Base-by-base conservation (phyloP, 2,329 filamentous ascomycete species). In the Fusarium floridanum region DNA sequence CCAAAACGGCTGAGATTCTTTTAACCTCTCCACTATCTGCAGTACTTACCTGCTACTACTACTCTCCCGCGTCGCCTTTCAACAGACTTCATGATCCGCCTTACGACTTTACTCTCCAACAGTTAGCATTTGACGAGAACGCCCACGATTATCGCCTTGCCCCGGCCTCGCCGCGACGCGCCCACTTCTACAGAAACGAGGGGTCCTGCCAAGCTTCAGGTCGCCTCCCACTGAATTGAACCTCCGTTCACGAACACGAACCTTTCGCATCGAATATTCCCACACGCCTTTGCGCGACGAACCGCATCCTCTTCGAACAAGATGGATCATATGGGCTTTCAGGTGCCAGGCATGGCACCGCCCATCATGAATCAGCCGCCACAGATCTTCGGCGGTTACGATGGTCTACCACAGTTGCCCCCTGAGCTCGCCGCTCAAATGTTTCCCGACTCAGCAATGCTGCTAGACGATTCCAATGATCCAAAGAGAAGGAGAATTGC, bases 401-500 rank as follows among this genome's bases (percentile, higher is more conserved):
- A 93, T 79, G 89, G 89, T 57, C 84, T 93, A 66, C 83, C 85
- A 64, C 85, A 90, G 64, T 84, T 89, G 65, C 87, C 89, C 14
- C 85, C 86, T 34, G 90, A 91, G 75, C 82, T 91, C 63, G 85
- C 88, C 36, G 86, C 86, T n/a, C 89, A 90, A 64, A 88, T 92
- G 85, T 91, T 90, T 71, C 85, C 87, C 29, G 89, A 91, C 72
- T 87, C 89, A 24, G 86, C 85, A 24, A 82, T 86, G 45, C 81
- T 91, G 70, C 83, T 91, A 66, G 90, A 92, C 73, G 91, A 93
- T 77, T 88, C 89, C 64, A 94, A 92, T 78, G 96, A 98, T 80
- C 91, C 95, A 22, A 98, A 98, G 87, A 89, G 95, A 81, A 90
- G 95, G 83, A 91, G 95, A 80, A 98, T 98, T 78, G 95, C 95